phyloP scores from a whole-genome alignment of 108 stramenopile species.

The Licmophora abbreviata region DNA sequence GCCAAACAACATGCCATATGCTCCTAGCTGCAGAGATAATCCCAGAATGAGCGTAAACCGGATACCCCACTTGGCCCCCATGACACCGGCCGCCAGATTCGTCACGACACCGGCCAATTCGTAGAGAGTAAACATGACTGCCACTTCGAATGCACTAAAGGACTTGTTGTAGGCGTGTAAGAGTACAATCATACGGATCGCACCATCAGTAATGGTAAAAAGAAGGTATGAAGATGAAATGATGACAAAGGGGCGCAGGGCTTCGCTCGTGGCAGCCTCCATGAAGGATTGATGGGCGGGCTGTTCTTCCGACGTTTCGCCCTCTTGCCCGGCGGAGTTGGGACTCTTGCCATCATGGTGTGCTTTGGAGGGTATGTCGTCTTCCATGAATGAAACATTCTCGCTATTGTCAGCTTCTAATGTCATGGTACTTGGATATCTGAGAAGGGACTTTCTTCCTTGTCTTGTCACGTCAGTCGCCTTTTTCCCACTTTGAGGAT shows the following conservation, averaged over 20 bases:
- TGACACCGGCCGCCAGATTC: conserved; percentile 85
- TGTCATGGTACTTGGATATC: too few species aligned
- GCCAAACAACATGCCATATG: conserved; percentile 67
- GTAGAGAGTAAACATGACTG: conserved; percentile 91
- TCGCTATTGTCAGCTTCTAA: too few species aligned
- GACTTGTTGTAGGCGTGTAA: conserved; percentile 87
- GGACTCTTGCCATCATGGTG: too few species aligned
- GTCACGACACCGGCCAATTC: conserved; percentile 92
- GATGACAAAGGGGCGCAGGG: conserved; percentile 83
- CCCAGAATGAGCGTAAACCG: conserved; percentile 71
- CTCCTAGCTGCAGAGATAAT: conserved; percentile 61
- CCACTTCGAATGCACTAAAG: conserved; percentile 86
- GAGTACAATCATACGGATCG: conserved; percentile 90
- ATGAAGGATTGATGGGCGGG: too few species aligned
- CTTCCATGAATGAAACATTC: too few species aligned
- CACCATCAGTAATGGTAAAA: conserved; percentile 93
- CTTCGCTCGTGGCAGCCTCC: conserved; percentile 26
- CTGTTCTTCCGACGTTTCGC: too few species aligned
- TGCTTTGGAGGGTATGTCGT: too few species aligned
- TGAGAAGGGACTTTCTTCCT: too few species aligned
- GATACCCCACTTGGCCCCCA: conserved; percentile 86
- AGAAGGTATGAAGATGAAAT: conserved; percentile 84
- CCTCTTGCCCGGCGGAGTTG: too few species aligned
- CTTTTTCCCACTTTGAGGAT: too few species aligned
- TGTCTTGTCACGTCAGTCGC: too few species aligned